These are phyloP conservation scores for Irpex lacteus DNA, from an alignment of 1,284 basidiomycete species.

Conservation along the genomic window DNA sequence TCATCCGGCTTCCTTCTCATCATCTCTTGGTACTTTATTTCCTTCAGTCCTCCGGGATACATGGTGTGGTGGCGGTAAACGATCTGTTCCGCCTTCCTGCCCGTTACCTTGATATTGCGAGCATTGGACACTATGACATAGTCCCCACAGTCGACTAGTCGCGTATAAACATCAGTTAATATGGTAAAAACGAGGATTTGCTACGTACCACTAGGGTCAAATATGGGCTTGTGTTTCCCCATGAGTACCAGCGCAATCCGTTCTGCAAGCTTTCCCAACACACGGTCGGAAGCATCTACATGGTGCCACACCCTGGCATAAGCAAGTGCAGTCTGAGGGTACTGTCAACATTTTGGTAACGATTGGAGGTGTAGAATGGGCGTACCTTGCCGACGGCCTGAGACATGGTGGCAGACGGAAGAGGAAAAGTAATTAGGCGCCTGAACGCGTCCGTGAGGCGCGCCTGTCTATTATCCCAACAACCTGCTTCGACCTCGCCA, in stretches of 20 bases:
- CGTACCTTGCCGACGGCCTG: conserved; percentile 68
- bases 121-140: conserved; percentile 97
- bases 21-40: conserved; percentile 81
- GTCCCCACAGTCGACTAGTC: conserved; percentile 89
- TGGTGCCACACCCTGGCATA: conserved; percentile 96
- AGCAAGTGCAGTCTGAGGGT: conserved; percentile 81
- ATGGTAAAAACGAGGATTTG: background rate
- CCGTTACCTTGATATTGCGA: conserved; percentile 82
- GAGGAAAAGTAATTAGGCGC: background rate
- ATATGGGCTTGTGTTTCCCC: conserved; percentile 99
- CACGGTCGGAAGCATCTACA: conserved; percentile 86
- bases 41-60: conserved; percentile 93
- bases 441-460: background rate
- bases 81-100: conserved; percentile 86
- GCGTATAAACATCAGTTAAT: conserved; percentile 1
- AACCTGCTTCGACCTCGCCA: background rate
- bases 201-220: conserved; percentile 80
- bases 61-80: conserved; percentile 90
- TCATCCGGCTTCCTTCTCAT: conserved; percentile 88
- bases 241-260: conserved; percentile 94
- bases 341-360: background rate
- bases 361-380: conserved; percentile 8
- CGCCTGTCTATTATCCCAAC: background rate
- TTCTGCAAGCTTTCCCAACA: conserved; percentile 91
- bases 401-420: conserved; percentile 40